phyloP scores from a whole-genome alignment of 176 grass and related monocot species.

The Rhipidocladum racemiflorum region DNA sequence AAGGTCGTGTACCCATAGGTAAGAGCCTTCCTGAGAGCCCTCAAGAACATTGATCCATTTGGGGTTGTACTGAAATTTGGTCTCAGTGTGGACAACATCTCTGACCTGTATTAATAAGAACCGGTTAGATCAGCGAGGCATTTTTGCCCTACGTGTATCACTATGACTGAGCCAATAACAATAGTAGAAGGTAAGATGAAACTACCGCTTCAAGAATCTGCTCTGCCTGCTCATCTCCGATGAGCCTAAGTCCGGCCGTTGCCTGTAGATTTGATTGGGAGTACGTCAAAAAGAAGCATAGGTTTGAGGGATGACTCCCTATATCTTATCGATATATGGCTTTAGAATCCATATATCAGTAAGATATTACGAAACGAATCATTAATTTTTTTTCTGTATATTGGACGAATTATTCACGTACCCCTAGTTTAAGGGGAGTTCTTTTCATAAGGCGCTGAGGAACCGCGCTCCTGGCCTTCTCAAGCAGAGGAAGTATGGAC shows the following conservation, averaged over 20 bases:
- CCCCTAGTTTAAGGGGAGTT: slow-evolving; percentile 54
- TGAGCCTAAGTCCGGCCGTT: slow-evolving; percentile 39
- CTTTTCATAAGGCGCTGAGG: slow-evolving; percentile 2
- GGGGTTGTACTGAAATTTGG: slow-evolving; percentile 36
- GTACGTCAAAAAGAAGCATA: not conserved
- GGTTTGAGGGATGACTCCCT: too few species aligned
- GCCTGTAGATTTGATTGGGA: slow-evolving; percentile 23
- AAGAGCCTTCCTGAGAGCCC: slow-evolving; percentile 57
- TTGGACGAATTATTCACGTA: not conserved
- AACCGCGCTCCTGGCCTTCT: slow-evolving; percentile 37
- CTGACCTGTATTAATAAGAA: slow-evolving; percentile 14
- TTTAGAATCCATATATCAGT: too few species aligned
- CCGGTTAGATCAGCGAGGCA: not conserved
- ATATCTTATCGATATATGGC: too few species aligned
- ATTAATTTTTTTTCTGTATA: too few species aligned
- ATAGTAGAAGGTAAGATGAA: not conserved
- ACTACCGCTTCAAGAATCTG: slow-evolving; percentile 48
- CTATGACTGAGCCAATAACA: not conserved
- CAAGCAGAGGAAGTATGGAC: slow-evolving; percentile 37
- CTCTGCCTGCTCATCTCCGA: slow-evolving; percentile 39
- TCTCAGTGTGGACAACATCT: slow-evolving; percentile 42
- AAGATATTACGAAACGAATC: too few species aligned
- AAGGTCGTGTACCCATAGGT: slow-evolving; percentile 42
- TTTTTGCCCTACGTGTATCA: not conserved
- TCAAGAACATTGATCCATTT: slow-evolving; percentile 44